Base-by-base conservation (phyloP, 106 monocot species). In the Gastrodia elata region DNA sequence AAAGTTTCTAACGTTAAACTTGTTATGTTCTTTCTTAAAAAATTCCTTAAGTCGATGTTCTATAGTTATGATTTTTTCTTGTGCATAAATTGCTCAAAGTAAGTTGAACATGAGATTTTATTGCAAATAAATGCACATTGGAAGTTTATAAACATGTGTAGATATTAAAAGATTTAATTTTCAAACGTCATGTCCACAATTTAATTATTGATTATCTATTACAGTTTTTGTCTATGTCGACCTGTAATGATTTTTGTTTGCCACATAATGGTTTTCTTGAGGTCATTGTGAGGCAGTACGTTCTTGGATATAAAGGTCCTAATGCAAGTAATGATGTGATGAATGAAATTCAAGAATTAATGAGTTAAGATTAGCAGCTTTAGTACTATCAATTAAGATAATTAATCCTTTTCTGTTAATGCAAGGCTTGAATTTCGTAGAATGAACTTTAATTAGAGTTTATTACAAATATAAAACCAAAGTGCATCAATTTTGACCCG, bases 231-330 rank as follows among this genome's bases (percentile, higher is more conserved):
- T 57, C 57, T 16, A 25, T 25, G 57, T 20, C 5, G n/a, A 26
- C 57, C 26, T 25, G 57, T 57, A 57, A 57, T 57, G 22, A 25
- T 57, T 57, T 57, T 57, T 4, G n/a, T 57, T 57, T 57, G 57
- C 57, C 25, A 25, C 57, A 0, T 25, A 57, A 57, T 25, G 57
- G 7, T 57, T 25, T 57, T 57, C 25, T 57, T 57, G 25, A 57
- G 4, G 57, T 57, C 24, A 25, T 26, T 57, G 1, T 57, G 44
- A 44, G 10, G 44, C 2, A 44, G 6, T 44, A 42, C 42, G 14
- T 42, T 14, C 14, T 5, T 9, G 8, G 14, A 42, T 42, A 8
- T 42, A 42, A 14, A 14, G 14, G 0, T 42, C 41, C 42, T 42
- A 42, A 42, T 42, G 2, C 42, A 42, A 42, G 11, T 9, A 42